Base-by-base conservation (phyloP, 805 yeast species). In the Candida tibetensis region DNA sequence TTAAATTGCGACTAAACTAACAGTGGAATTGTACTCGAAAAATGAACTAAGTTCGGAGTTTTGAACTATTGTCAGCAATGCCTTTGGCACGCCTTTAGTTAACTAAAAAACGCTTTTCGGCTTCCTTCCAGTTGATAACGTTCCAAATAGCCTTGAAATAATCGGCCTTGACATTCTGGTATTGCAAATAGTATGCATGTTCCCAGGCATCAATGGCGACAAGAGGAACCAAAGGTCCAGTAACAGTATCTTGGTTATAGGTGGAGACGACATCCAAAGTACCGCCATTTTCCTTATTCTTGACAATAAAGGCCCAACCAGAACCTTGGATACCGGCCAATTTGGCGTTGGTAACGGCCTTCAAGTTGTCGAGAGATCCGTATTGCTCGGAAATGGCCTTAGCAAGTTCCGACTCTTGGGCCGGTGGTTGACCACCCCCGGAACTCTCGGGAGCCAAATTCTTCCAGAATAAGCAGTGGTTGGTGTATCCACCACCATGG, bases 131-230 rank as follows among this genome's bases (percentile, higher is more conserved):
- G 79, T 88, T 87, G 66, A 89, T 77, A 30, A 88, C 95, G 56
- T 85, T 83, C 96, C 96, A 88, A 66, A 88, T 85, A 46, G 95
- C 91, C 67, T 85, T 81, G 79, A 89, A 88, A 72, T 89, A 88
- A 58, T 88, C 95, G 31, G 64, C 95, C 75, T 89, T 88, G 60
- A 82, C 89, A 71, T 88, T 88, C 71, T 85, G 82, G 74, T 88
- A 88, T 67, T 88, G 96, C 66, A 89, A 74, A 76, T 88, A 88
- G 75, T 88, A 88, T 39, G 96, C 96, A 59, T 88, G 96, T 68
- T 88, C 96, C 96, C 96, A 88, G 44, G 95, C 95, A 55, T 88
- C 96, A 58, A 88, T 85, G 38, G 95, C 96, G 40, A 89, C 75
- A 54, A 89, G 67, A 31, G 96, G 95, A 32, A 76, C 69, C 60